phyloP scores from a whole-genome alignment of 345 rosid species.

The Passiflora organensis region DNA sequence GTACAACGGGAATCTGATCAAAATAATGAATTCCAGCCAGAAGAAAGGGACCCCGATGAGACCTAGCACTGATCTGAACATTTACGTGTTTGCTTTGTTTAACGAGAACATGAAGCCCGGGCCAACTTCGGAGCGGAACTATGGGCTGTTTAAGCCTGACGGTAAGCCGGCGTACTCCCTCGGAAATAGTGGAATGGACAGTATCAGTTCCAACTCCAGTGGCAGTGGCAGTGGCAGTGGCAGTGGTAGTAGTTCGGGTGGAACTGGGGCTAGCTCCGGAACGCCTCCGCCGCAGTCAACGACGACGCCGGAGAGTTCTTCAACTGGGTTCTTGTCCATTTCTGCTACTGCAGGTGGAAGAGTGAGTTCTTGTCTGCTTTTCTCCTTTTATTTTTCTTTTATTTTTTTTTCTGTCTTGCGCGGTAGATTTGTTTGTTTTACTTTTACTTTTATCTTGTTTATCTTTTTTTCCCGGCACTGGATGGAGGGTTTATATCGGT shows the following conservation, averaged over 20 bases:
- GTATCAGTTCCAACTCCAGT: conserved; percentile 3
- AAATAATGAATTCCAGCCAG: conserved; percentile 39
- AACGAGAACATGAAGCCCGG: conserved; percentile 97
- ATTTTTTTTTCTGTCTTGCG: not conserved
- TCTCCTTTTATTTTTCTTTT: not conserved
- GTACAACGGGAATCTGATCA: conserved; percentile 78
- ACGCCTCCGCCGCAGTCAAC: not conserved
- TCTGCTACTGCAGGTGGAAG: conserved; percentile 11
- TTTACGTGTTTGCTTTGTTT: conserved; percentile 79
- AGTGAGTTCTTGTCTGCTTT: not conserved
- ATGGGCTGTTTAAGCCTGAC: conserved; percentile 89
- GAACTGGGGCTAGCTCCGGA: not conserved
- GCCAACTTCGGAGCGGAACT: conserved; percentile 90
- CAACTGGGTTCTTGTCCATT: conserved; percentile 24
- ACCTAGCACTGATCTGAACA: conserved; percentile 51
- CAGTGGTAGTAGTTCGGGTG: not conserved
- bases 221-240: conserved; percentile 1
- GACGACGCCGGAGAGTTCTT: conserved; percentile 15
- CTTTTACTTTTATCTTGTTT: not conserved
- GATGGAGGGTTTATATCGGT: no score
- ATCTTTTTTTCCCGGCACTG: not conserved
- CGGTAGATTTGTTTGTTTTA: no score
- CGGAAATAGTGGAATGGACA: conserved; percentile 16
- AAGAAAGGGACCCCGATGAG: conserved; percentile 75
- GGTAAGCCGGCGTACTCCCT: conserved; percentile 66